A percentile compares a stretch with the other conserved stretches of the same genome.
These are phyloP conservation scores for Bauhinia variegata DNA, from an alignment of 306 rosid genomes.

Conservation along the genomic window DNA sequence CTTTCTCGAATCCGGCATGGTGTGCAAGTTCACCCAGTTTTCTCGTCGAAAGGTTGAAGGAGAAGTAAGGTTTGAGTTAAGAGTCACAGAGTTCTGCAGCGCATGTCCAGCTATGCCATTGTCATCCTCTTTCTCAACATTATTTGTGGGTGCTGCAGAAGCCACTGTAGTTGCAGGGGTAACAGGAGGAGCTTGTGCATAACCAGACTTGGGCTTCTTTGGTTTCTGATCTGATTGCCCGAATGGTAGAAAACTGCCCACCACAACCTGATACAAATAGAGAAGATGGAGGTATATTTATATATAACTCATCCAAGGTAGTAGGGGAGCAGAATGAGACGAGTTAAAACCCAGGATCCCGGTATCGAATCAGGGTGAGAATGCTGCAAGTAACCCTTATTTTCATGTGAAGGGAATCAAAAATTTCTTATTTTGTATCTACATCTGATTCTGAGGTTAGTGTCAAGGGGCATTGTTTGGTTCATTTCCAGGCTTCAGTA, in stretches of 20 bases:
- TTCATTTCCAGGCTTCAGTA: no score
- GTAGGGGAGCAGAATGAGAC: no score
- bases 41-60: conserved; percentile 71
- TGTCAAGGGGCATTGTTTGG: no score
- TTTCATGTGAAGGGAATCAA: no score
- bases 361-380: no score
- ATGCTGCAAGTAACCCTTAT: no score
- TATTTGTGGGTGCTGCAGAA: conserved; percentile 42
- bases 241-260: conserved; percentile 80
- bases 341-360: no score
- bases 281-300: no score
- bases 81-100: conserved; percentile 50
- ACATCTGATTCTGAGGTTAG: not conserved
- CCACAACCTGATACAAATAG: conserved; percentile 65
- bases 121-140: conserved; percentile 60
- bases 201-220: conserved; percentile 60
- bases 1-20: conserved; percentile 67
- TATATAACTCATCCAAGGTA: no score
- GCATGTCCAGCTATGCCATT: conserved; percentile 45
- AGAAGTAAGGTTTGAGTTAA: conserved; percentile 48
- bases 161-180: conserved; percentile 42
- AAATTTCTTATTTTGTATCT: no score
- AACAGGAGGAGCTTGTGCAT: conserved; percentile 17
- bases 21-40: conserved; percentile 71
- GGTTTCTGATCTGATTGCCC: conserved; percentile 63